phyloP scores from a whole-genome alignment of 768 basidiomycete species.

The Trametes villosa region DNA sequence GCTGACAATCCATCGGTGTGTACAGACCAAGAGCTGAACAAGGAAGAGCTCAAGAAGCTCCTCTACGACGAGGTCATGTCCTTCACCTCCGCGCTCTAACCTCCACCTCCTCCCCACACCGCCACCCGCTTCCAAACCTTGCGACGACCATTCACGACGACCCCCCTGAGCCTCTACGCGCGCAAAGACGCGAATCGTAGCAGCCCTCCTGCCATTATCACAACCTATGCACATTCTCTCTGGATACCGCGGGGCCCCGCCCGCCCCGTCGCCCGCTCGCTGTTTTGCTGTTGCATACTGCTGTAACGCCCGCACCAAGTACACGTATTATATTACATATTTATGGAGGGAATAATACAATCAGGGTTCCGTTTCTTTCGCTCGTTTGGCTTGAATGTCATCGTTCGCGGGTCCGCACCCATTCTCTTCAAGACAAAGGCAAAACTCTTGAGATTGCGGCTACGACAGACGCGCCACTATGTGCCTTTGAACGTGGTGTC shows the following conservation, averaged over 20 bases:
- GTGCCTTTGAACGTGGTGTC: too few relatives aligned
- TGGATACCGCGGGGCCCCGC: background rate
- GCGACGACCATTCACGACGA: slow-evolving; percentile 11
- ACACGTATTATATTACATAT: slow-evolving; percentile 16
- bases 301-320: background rate
- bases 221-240: background rate
- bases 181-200: background rate
- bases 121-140: background rate
- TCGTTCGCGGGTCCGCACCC: too few relatives aligned
- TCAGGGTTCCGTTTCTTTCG: background rate
- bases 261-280: background rate
- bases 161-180: background rate
- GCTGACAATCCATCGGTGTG: background rate
- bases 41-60: slow-evolving; percentile 79
- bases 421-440: too few relatives aligned
- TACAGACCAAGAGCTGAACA: slow-evolving; percentile 60
- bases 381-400: background rate
- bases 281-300: background rate
- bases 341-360: slow-evolving; percentile 15
- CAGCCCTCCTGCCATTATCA: background rate
- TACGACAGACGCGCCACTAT: background rate
- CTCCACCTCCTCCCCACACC: background rate
- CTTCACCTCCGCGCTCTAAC: slow-evolving; percentile 67
- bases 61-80: slow-evolving; percentile 84
- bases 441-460: too few relatives aligned